A percentile compares a stretch with the other conserved stretches of the same genome.
These are phyloP conservation scores for Albugo candida DNA, from an alignment of 352 stramenopile genomes.

Conservation along the genomic window DNA sequence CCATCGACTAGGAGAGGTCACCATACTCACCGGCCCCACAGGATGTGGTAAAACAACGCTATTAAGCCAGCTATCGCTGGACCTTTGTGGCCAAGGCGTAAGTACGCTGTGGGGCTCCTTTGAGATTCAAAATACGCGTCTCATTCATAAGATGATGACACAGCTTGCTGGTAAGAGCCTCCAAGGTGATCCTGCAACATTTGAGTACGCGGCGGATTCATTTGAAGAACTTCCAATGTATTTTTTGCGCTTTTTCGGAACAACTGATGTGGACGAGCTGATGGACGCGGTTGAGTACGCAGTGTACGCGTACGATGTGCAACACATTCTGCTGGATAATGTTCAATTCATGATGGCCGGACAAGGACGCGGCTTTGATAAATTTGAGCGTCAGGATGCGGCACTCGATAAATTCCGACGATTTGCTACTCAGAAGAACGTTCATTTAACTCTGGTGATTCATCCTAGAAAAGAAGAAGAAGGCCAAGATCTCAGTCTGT, in stretches of 20 bases:
- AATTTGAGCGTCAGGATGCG: conserved; percentile 84
- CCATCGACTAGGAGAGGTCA: conserved; percentile 93
- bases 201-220: conserved; percentile 56
- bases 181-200: conserved; percentile 47
- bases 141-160: conserved; percentile 97
- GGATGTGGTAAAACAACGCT: conserved; percentile 91
- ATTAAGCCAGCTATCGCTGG: conserved; percentile 79
- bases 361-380: conserved; percentile 69
- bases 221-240: conserved; percentile 94
- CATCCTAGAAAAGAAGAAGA: conserved; percentile 98
- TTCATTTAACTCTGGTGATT: conserved; percentile 97
- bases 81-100: conserved; percentile 87
- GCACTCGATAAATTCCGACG: conserved; percentile 92
- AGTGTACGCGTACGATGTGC: conserved; percentile 94
- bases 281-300: conserved; percentile 98
- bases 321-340: conserved; percentile 99
- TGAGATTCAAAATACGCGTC: conserved; percentile 96
- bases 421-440: conserved; percentile 94
- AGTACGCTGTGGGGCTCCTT: conserved; percentile 98
- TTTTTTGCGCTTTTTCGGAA: conserved; percentile 98
- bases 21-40: conserved; percentile 94
- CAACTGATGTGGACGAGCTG: conserved; percentile 86
- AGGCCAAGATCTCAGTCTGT: conserved; percentile 80
- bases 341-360: conserved; percentile 99
- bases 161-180: conserved; percentile 77